Evolutionary conservation across 768 basidiomycete genomes (phyloP), one percentile per base, ranked within the genome.

Genomic region (Lentinus tigrinus): DNA sequence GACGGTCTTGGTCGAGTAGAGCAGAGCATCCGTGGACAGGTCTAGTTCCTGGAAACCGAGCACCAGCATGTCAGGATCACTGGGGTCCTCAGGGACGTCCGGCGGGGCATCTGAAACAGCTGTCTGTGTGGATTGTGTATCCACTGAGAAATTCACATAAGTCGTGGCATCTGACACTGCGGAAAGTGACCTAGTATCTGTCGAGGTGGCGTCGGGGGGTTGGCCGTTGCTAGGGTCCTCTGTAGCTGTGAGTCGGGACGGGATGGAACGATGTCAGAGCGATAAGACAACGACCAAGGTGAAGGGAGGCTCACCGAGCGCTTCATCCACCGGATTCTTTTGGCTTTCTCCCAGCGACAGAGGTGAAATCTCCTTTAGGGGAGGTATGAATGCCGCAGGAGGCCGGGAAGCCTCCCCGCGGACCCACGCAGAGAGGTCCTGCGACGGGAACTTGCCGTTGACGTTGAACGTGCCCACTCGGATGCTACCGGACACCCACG

Each of bases 401-500:
- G 54, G 26, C 39, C 57, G 47, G 10, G 57, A 54, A 11, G 46
- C 19, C 23, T 52, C 39, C 8, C 74, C 69, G 42, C 81, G 74
- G 28, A 91, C 65, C 89, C 91, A 93, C 3, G 79, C 69, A 4
- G 82, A 81, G 9, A 93, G 72, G 66, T 91, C 88, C 61, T 89
- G 86, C 2, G 86, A 84, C 0, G 92, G 89, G 37, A 81, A 63
- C 65, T 85, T 85, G 1, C 89, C 91, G 63, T 92, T 91, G 46
- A 93, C 91, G 63, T 94, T 94, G 75, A 93, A 94, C 0, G 89
- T 90, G 21, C 91, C 90, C 17, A 88, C 58, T 6, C 89, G 85
- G 48, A 93, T 67, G 31, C 88, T 89, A 60, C 13, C 36, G 24
- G n/a, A 5, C 28, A 28, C 14, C 10, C 6, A 47, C 47, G 52